phyloP scores from a whole-genome alignment of 2,329 filamentous ascomycete species.

The Blastomyces silverae region DNA sequence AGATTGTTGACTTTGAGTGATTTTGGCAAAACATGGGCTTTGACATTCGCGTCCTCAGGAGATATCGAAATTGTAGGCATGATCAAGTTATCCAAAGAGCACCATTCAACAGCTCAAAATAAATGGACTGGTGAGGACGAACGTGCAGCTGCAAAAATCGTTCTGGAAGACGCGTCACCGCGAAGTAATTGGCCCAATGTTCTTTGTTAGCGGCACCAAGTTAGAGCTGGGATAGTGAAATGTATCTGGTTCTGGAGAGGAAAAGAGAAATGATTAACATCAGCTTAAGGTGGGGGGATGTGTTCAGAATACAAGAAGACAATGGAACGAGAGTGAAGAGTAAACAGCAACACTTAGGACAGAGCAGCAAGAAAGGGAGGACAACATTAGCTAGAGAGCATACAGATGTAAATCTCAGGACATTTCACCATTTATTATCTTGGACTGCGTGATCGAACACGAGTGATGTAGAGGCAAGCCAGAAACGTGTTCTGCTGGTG shows the following conservation, averaged over 20 bases:
- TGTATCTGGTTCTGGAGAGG: background rate
- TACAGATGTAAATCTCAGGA: background rate
- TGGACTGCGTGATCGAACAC: background rate
- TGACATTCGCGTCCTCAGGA: background rate
- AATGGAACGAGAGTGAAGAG: background rate
- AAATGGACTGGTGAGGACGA: background rate
- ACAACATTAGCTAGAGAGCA: background rate
- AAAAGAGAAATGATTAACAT: background rate
- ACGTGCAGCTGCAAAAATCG: background rate
- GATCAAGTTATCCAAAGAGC: background rate
- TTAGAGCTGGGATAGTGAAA: background rate
- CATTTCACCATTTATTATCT: background rate
- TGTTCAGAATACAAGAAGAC: background rate
- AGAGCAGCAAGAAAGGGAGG: background rate
- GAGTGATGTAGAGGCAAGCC: background rate
- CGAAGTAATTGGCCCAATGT: background rate
- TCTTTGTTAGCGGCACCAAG: background rate
- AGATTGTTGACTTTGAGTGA: background rate
- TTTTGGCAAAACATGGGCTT: conserved; percentile 8
- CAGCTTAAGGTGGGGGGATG: background rate
- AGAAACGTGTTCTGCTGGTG: background rate
- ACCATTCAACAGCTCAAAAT: background rate
- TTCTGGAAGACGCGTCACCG: background rate
- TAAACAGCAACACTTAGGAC: background rate
- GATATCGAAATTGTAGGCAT: background rate